phyloP scores from a whole-genome alignment of 2,329 filamentous ascomycete genomes.

The Aspergillus pseudonomiae region DNA sequence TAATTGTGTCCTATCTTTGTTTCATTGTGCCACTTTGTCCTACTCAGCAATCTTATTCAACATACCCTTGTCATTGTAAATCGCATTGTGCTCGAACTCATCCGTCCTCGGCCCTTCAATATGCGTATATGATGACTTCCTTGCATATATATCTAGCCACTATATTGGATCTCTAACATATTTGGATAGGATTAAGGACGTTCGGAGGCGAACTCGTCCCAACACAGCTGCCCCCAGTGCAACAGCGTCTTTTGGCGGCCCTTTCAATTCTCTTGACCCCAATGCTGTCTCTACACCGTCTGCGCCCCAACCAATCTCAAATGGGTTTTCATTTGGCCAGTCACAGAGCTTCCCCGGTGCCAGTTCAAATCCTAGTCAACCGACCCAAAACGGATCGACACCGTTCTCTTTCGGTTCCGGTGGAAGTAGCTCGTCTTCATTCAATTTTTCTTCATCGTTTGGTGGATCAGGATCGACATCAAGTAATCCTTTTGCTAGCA shows the following conservation, averaged over 20 bases:
- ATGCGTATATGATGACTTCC: not conserved
- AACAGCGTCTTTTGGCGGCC: constrained; percentile 26
- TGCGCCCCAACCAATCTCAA: constrained; percentile 25
- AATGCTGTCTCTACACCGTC: constrained; percentile 30
- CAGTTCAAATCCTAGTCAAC: constrained; percentile 24
- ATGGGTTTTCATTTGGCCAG: constrained; percentile 40
- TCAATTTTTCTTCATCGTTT: constrained; percentile 35
- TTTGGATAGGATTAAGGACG: constrained; percentile 26
- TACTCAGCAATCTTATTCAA: not conserved
- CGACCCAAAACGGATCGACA: constrained; percentile 29
- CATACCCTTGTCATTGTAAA: not conserved
- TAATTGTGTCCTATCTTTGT: not conserved
- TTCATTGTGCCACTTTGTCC: not conserved
- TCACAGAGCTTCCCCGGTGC: constrained; percentile 40
- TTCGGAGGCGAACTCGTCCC: constrained; percentile 30
- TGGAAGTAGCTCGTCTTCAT: constrained; percentile 31
- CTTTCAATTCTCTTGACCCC: constrained; percentile 35
- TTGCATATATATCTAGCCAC: not conserved
- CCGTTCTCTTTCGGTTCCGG: constrained; percentile 36
- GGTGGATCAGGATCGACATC: constrained; percentile 21
- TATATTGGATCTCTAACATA: constrained; percentile 10
- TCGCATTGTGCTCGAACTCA: not conserved
- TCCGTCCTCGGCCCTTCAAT: not conserved
- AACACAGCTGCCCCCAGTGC: constrained; percentile 22
- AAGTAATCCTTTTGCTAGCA: constrained; percentile 42